These are phyloP conservation scores for Trametes pubescens DNA, from an alignment of 1,284 basidiomycete species.

Conservation along the genomic window DNA sequence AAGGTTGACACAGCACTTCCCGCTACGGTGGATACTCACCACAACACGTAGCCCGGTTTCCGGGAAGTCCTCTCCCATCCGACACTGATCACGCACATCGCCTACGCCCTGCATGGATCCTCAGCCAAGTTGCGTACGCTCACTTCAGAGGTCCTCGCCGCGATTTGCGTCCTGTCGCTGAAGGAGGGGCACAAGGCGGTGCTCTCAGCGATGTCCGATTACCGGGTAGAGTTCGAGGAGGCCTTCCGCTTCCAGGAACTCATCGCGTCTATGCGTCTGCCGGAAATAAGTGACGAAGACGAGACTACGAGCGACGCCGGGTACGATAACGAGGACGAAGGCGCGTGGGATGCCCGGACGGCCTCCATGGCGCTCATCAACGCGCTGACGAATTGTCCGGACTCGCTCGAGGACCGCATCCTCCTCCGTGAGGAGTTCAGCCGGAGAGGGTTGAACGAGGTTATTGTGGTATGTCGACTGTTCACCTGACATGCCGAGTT, in stretches of 20 bases:
- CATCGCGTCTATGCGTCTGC: slow-evolving; percentile 69
- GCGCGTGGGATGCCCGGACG: slow-evolving; percentile 84
- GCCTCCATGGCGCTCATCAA: slow-evolving; percentile 84
- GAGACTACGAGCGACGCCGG: slow-evolving; percentile 46
- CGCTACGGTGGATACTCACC: slow-evolving; percentile 17
- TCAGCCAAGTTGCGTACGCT: slow-evolving; percentile 78
- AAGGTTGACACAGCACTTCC: slow-evolving; percentile 36
- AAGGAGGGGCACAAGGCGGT: slow-evolving; percentile 79
- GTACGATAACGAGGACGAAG: slow-evolving; percentile 62
- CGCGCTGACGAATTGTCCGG: slow-evolving; percentile 80
- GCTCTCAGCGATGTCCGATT: slow-evolving; percentile 82
- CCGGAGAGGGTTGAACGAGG: slow-evolving; percentile 83
- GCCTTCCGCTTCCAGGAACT: slow-evolving; percentile 84
- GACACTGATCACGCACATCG: slow-evolving; percentile 76
- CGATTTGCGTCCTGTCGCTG: slow-evolving; percentile 80
- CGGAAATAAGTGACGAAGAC: slow-evolving; percentile 51
- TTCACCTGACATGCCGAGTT: slow-evolving; percentile 1
- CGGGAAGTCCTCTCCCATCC: slow-evolving; percentile 71
- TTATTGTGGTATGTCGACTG: slow-evolving; percentile 71
- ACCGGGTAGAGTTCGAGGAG: slow-evolving; percentile 75
- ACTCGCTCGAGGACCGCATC: slow-evolving; percentile 81
- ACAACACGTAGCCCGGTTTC: slow-evolving; percentile 64
- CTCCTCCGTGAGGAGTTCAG: slow-evolving; percentile 83
- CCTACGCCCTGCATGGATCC: slow-evolving; percentile 73
- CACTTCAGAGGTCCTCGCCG: slow-evolving; percentile 83